A percentile compares a stretch with the other conserved stretches of the same genome.
phyloP scores from a whole-genome alignment of 2,329 filamentous ascomycete species.

The Aspergillus ochraceus region DNA sequence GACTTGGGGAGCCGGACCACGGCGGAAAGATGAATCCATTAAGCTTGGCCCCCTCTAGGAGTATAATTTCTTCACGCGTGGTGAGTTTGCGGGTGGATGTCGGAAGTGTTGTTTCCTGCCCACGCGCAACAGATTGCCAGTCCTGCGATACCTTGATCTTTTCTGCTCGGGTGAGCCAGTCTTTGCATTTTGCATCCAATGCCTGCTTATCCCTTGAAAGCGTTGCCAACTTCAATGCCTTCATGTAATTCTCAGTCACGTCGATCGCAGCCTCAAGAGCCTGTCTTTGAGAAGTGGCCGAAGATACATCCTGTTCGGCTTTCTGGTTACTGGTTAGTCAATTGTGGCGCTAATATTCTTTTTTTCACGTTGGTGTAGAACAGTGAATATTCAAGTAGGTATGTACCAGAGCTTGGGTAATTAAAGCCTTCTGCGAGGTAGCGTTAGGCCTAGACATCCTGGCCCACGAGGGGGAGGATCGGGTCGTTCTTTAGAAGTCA shows the following conservation, averaged over 20 bases:
- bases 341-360: background rate
- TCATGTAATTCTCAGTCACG: constrained; percentile 80
- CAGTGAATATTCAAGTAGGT: background rate
- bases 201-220: constrained; percentile 63
- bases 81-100: constrained; percentile 61
- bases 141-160: constrained; percentile 61
- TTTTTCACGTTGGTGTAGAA: background rate
- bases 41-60: constrained; percentile 74
- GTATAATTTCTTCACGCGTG: constrained; percentile 71
- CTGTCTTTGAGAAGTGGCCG: constrained; percentile 56
- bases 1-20: constrained; percentile 67
- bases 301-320: constrained; percentile 54
- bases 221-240: constrained; percentile 64
- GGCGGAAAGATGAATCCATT: constrained; percentile 83
- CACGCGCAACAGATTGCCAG: constrained; percentile 28
- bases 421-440: constrained; percentile 25
- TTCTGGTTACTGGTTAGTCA: constrained; percentile 44
- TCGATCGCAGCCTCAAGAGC: constrained; percentile 74
- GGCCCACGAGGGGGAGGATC: constrained; percentile 2
- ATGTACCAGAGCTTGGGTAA: constrained; percentile 35
- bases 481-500: constrained; percentile 8
- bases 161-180: constrained; percentile 72
- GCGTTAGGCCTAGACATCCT: constrained; percentile 32
- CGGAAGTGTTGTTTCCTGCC: constrained; percentile 40
- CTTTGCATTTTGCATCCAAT: constrained; percentile 68